Base-by-base conservation (phyloP, 306 rosid genomes). In the Gynostemma pentaphyllum region DNA sequence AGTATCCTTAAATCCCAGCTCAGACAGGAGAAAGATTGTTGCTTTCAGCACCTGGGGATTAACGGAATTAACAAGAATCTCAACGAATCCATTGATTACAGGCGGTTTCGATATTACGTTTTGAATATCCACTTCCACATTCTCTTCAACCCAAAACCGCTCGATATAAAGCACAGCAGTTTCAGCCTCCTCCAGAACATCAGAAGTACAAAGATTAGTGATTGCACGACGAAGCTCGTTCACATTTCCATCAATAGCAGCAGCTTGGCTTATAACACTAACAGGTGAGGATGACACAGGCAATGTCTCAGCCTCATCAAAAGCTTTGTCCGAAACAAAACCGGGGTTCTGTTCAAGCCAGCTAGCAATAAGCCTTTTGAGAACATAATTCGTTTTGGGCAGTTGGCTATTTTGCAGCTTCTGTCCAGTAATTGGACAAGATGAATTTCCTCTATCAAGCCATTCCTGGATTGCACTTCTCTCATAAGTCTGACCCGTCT, bases 401-500 rank as follows among this genome's bases (percentile, higher is more conserved):
- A 92, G 79, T 47, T 85, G 85, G 13, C 82, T 83, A 46, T 70
- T 83, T 37, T 85, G 89, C 75, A 91, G 78, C 68, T 75, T 74
- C 80, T 85, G 96, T 75, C 96, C 85, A 10, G 98, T 91, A 45
- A 88, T 91, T 23, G 98, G 96, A 75, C 98, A 88, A 9, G 90
- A 79, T 39, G 74, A 72, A 77, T 88, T 85, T 23, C 95, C 98
- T 69, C 85, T 77, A 47, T 82, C 85, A 40, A 88, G 79, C 98
- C 98, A 92, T 70, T 92, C 95, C 47, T 84, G 95, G 10, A 86
- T 92, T 5, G 98, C 98, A 70, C 51, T 72, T 9, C 96, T 87
- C 82, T 92, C 98, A 52, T 80, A 92, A 62, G 98, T 88, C 67
- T 92, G 96, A 24, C 96, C 98, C 6, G 96, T 92, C 77, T 92